These are phyloP conservation scores for Mycena chlorophos DNA, from an alignment of 768 basidiomycete genomes.

Conservation along the genomic window DNA sequence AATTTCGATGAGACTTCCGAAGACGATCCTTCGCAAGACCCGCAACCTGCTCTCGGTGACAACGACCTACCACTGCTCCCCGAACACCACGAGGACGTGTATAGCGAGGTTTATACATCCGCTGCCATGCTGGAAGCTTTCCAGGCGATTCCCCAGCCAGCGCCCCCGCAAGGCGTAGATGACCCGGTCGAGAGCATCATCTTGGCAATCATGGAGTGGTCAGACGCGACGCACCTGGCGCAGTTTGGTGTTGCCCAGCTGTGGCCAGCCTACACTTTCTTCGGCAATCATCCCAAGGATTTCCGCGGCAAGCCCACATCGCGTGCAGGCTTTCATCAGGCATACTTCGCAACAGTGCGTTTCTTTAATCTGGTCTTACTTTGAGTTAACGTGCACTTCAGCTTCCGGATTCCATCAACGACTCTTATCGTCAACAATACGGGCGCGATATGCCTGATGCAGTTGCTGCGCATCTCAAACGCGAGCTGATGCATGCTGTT, in stretches of 20 bases:
- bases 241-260: neutral
- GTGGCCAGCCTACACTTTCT: neutral
- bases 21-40: neutral
- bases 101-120: neutral
- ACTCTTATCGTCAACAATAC: neutral
- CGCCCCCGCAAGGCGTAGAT: neutral
- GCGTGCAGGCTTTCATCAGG: neutral
- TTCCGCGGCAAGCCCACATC: neutral
- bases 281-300: neutral
- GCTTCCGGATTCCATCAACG: neutral
- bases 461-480: constrained; percentile 23
- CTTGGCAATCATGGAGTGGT: neutral
- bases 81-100: neutral
- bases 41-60: neutral
- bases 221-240: neutral
- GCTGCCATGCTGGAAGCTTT: neutral
- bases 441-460: neutral
- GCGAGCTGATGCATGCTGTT: constrained; percentile 29
- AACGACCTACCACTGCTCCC: neutral
- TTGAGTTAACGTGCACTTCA: neutral
- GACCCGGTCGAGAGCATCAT: neutral
- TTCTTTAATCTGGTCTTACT: neutral
- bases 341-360: neutral
- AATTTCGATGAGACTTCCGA: neutral
- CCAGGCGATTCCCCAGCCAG: neutral